Evolutionary conservation across 192 early-diverging fungal species (phyloP).

Genomic region (Glomus cerebriforme): DNA sequence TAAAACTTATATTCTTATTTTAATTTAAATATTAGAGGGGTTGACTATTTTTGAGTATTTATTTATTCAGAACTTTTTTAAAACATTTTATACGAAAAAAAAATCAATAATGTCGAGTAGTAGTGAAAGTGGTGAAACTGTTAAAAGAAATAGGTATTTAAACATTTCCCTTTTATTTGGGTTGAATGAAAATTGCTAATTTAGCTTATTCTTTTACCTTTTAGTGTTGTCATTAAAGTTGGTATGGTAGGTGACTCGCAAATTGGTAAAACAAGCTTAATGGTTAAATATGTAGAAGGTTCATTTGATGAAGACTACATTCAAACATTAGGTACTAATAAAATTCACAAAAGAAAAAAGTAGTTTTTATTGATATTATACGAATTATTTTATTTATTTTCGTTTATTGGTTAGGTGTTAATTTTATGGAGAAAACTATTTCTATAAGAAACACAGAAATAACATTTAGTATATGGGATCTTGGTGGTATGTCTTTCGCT

Average conservation of each 20-base stretch:
- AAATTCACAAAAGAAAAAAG: not conserved
- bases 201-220: not conserved
- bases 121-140: not conserved
- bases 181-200: not conserved
- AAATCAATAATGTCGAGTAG: not conserved
- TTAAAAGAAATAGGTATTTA: not conserved
- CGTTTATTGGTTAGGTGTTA: slow-evolving; percentile 66
- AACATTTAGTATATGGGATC: slow-evolving; percentile 97
- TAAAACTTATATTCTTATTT: no score
- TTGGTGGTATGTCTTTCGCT: slow-evolving; percentile 69
- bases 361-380: not conserved
- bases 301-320: slow-evolving; percentile 94
- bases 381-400: not conserved
- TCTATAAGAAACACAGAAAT: slow-evolving; percentile 87
- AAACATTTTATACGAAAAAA: not conserved
- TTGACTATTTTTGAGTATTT: no score
- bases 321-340: slow-evolving; percentile 79
- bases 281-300: slow-evolving; percentile 98
- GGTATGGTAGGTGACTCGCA: slow-evolving; percentile 96
- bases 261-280: slow-evolving; percentile 94
- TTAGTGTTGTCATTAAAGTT: slow-evolving; percentile 86
- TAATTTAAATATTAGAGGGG: no score
- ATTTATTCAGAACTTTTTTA: no score
- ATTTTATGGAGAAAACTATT: slow-evolving; percentile 97
- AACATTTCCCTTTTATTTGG: not conserved